Percentiles rank a stretch among this genome's conserved stretches.
phyloP scores from a whole-genome alignment of 306 rosid species.

The Casuarina equisetifolia region DNA sequence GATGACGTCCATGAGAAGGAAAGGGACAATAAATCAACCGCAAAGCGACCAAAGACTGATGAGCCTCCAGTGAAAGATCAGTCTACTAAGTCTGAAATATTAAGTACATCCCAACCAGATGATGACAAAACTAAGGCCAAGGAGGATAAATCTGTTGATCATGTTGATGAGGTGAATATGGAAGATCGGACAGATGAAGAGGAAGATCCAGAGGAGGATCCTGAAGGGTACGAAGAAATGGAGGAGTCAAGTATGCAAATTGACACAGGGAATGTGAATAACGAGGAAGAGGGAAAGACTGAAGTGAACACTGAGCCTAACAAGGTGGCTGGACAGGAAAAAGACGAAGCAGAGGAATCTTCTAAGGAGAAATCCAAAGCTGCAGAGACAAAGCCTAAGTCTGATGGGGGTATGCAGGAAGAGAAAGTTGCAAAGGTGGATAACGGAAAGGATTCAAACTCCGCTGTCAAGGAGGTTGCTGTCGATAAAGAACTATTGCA shows the following conservation, averaged over 20 bases:
- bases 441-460: conserved; percentile 49
- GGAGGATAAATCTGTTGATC: conserved; percentile 40
- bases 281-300: conserved; percentile 37
- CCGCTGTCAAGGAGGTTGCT: conserved; percentile 45
- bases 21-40: conserved; percentile 34
- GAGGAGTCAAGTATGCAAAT: conserved; percentile 52
- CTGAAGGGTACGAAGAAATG: conserved; percentile 81
- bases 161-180: conserved; percentile 56
- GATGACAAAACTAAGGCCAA: conserved; percentile 38
- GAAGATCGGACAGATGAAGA: conserved; percentile 69
- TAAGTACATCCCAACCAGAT: conserved; percentile 38
- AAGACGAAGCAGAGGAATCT: conserved; percentile 41
- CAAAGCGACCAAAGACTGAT: conserved; percentile 58
- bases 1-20: conserved; percentile 57
- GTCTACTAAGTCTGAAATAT: conserved; percentile 36
- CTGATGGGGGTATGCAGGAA: conserved; percentile 33
- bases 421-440: conserved; percentile 51
- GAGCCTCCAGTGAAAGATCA: conserved; percentile 50
- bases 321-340: conserved; percentile 36
- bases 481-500: conserved; percentile 78
- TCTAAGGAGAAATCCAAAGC: conserved; percentile 42
- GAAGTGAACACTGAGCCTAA: conserved; percentile 38
- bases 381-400: conserved; percentile 40
- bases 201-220: conserved; percentile 60
- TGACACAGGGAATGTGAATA: conserved; percentile 44